These are phyloP conservation scores for Fusarium sp. DNA, from an alignment of 2,329 filamentous ascomycete genomes.

Conservation along the genomic window DNA sequence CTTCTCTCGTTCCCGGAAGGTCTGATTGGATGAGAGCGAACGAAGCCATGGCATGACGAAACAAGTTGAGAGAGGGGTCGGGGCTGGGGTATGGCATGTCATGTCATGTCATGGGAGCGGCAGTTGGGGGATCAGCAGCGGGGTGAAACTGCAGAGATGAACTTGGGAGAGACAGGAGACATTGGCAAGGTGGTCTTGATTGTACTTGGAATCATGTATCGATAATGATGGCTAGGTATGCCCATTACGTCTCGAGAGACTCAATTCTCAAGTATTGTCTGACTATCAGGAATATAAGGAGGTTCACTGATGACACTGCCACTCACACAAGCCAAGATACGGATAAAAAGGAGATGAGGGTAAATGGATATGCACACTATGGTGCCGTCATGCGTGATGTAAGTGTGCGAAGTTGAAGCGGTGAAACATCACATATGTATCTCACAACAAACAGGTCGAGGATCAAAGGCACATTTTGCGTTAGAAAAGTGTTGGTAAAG, in stretches of 20 bases:
- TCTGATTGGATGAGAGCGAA: not conserved
- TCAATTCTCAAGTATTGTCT: not conserved
- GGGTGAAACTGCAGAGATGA: not conserved
- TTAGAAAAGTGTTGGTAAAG: not conserved
- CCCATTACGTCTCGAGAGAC: not conserved
- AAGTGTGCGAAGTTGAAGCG: not conserved
- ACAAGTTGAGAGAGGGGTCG: not conserved
- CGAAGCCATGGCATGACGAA: constrained; percentile 3
- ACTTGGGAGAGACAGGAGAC: not conserved
- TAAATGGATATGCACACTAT: not conserved
- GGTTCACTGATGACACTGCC: not conserved
- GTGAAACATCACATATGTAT: not conserved
- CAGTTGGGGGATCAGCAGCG: constrained; percentile 17
- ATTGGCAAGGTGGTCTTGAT: not conserved
- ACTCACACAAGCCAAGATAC: not conserved
- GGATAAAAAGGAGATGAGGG: not conserved
- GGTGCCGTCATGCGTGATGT: constrained; percentile 6
- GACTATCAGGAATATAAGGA: not conserved
- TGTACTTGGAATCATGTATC: not conserved
- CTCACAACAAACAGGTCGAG: not conserved
- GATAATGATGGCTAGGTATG: not conserved
- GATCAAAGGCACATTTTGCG: not conserved
- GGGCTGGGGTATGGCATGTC: constrained; percentile 6
- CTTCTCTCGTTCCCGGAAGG: not conserved
- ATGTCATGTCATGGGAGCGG: constrained; percentile 10